Conservation (phyloP, 2,329 filamentous ascomycete genomes). For the Claviceps fusiformis region DNA sequence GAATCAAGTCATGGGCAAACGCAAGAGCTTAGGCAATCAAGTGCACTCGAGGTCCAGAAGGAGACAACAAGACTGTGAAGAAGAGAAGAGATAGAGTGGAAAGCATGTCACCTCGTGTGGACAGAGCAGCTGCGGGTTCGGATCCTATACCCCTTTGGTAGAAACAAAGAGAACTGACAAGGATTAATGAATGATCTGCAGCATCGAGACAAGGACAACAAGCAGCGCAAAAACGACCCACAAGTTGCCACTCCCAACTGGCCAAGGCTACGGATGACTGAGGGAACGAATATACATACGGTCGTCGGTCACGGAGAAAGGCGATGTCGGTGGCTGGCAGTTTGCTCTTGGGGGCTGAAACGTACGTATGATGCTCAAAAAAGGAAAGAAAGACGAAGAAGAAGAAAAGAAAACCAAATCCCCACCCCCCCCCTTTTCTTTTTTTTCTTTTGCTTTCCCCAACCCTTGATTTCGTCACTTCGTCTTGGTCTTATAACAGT, state of each 20-base stretch:
- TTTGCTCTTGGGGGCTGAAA: neutral
- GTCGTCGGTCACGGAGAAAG: neutral
- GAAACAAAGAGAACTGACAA: neutral
- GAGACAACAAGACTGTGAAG: neutral
- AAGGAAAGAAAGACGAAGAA: neutral
- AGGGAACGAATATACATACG: neutral
- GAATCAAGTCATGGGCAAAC: neutral
- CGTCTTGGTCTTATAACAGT: too few species aligned
- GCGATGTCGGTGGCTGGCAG: neutral
- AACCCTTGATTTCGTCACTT: neutral
- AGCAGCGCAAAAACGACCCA: neutral
- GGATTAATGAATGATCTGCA: constrained; percentile 3
- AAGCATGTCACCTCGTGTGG: neutral
- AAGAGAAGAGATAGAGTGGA: neutral
- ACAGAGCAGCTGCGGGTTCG: neutral
- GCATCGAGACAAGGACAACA: neutral
- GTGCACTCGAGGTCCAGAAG: neutral
- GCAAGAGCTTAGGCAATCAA: neutral
- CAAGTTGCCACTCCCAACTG: too few species aligned
- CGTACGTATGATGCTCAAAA: neutral
- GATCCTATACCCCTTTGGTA: neutral
- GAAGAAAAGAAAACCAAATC: neutral
- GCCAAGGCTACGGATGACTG: neutral
- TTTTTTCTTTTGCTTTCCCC: too few species aligned
- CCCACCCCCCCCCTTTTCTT: neutral